phyloP scores from a whole-genome alignment of 306 rosid species.

The Begonia peltatifolia region DNA sequence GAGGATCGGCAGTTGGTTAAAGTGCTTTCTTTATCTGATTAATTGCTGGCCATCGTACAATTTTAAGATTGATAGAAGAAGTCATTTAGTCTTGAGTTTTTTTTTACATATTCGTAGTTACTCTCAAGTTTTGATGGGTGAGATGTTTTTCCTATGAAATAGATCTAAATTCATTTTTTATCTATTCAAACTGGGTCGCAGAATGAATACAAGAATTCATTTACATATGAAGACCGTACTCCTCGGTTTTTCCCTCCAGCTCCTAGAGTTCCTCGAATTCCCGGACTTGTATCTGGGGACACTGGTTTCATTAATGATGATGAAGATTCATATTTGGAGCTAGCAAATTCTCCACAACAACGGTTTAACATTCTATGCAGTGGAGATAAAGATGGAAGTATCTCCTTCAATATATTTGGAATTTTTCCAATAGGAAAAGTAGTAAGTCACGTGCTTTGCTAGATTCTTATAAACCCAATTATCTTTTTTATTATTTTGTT shows the following conservation, averaged over 20 bases:
- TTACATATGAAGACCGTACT: slow-evolving; percentile 84
- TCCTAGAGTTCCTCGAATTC: slow-evolving; percentile 78
- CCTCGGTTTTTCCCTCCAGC: slow-evolving; percentile 87
- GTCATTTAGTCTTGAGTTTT: slow-evolving; percentile 1
- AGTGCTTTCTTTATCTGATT: slow-evolving; percentile 26
- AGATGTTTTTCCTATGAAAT: not conserved
- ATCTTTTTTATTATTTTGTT: slow-evolving; percentile 5
- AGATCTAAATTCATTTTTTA: too few relatives aligned
- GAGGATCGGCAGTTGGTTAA: slow-evolving; percentile 47
- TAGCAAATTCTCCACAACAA: slow-evolving; percentile 78
- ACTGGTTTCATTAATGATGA: slow-evolving; percentile 70
- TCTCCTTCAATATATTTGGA: slow-evolving; percentile 92
- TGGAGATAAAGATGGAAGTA: slow-evolving; percentile 80
- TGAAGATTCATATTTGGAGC: slow-evolving; percentile 70
- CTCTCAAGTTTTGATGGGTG: not conserved
- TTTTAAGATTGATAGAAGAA: slow-evolving; percentile 3
- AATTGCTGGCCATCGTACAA: slow-evolving; percentile 9
- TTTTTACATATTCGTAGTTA: not conserved
- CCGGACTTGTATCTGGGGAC: slow-evolving; percentile 89
- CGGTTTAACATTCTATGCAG: slow-evolving; percentile 80
- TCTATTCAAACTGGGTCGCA: slow-evolving; percentile 18
- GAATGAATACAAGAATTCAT: slow-evolving; percentile 42
- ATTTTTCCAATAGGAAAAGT: slow-evolving; percentile 74
- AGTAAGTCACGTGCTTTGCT: slow-evolving; percentile 37
- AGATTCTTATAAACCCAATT: not conserved